A percentile compares a stretch with the other conserved stretches of the same genome.
Conservation (phyloP, 345 rosid species). For the Isatis tinctoria region DNA sequence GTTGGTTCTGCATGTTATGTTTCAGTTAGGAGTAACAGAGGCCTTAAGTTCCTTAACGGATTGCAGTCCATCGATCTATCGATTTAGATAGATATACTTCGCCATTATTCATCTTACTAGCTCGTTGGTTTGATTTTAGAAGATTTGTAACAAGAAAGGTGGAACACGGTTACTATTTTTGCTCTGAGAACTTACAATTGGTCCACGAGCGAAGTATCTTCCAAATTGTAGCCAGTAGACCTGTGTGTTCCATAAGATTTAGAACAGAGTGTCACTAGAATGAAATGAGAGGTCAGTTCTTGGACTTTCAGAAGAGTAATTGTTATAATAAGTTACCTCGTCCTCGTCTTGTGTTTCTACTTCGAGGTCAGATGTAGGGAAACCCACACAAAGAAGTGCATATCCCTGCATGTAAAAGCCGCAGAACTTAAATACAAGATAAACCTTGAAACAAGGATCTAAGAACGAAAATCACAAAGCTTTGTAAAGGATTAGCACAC, state of each 20-base stretch:
- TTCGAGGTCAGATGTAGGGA: constrained; percentile 79
- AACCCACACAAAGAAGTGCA: constrained; percentile 93
- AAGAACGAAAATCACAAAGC: background rate
- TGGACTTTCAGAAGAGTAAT: background rate
- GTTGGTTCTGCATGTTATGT: background rate
- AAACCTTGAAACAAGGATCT: background rate
- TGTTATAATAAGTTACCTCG: constrained; percentile 50
- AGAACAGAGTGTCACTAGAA: background rate
- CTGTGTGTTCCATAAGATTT: constrained; percentile 36
- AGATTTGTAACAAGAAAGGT: background rate
- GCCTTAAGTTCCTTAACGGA: background rate
- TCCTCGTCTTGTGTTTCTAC: constrained; percentile 96
- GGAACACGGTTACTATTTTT: background rate
- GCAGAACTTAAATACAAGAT: background rate
- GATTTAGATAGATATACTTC: background rate
- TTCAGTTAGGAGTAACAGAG: background rate
- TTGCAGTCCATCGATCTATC: background rate
- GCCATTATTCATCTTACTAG: background rate
- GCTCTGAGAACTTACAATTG: constrained; percentile 60
- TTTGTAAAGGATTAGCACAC: background rate
- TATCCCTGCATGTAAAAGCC: constrained; percentile 59
- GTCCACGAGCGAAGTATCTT: constrained; percentile 98
- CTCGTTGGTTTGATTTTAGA: background rate
- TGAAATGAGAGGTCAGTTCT: background rate
- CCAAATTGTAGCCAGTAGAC: constrained; percentile 99